These are phyloP conservation scores for Tulasnella sp. DNA, from an alignment of 768 basidiomycete species.

Conservation along the genomic window DNA sequence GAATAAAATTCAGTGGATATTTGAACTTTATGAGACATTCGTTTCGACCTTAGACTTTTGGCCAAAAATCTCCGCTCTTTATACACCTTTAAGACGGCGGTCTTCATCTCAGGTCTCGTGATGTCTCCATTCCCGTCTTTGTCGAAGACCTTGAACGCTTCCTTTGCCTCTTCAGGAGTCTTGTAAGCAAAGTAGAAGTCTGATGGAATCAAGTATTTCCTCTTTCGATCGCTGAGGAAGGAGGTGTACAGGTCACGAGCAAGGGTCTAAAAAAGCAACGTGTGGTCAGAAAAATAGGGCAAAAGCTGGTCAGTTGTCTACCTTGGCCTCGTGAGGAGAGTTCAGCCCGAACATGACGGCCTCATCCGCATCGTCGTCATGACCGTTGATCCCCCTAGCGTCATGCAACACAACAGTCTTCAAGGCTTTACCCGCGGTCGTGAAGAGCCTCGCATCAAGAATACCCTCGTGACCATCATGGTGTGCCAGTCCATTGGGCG, in stretches of 20 bases:
- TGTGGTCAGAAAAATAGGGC: neutral
- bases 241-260: slow-evolving; percentile 52
- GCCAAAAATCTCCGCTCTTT: slow-evolving; percentile 68
- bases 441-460: neutral
- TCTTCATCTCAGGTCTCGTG: slow-evolving; percentile 63
- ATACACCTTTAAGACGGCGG: slow-evolving; percentile 55
- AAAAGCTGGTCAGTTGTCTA: slow-evolving; percentile 20
- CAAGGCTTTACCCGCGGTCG: slow-evolving; percentile 47
- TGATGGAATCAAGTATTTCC: slow-evolving; percentile 49
- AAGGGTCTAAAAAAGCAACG: slow-evolving; percentile 38
- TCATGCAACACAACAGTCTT: slow-evolving; percentile 66
- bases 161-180: slow-evolving; percentile 42
- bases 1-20: neutral
- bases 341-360: slow-evolving; percentile 28
- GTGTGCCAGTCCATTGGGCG: neutral
- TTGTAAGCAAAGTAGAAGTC: slow-evolving; percentile 64
- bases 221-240: slow-evolving; percentile 40
- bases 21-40: neutral
- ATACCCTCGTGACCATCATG: neutral
- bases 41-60: slow-evolving; percentile 49
- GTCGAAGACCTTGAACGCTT: slow-evolving; percentile 67
- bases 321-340: slow-evolving; percentile 57
- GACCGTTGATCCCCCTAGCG: slow-evolving; percentile 55
- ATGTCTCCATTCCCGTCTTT: slow-evolving; percentile 68
- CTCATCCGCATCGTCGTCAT: slow-evolving; percentile 27